These are phyloP conservation scores for Phascolomyces articulosus DNA, from an alignment of 371 early-diverging fungal species.

Conservation along the genomic window DNA sequence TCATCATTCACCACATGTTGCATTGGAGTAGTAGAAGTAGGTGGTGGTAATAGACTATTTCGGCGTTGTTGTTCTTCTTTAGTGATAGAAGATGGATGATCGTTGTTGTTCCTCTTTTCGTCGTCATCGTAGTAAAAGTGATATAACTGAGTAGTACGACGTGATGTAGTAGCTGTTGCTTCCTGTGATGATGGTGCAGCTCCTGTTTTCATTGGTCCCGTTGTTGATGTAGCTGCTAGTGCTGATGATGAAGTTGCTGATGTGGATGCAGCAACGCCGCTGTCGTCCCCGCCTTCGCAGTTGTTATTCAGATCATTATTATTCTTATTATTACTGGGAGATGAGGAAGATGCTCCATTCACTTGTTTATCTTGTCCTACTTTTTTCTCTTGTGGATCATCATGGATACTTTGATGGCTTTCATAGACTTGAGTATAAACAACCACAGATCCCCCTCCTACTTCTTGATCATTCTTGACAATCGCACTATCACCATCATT, in stretches of 20 bases:
- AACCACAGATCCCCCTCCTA: neutral
- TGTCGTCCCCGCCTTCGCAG: neutral
- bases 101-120: neutral
- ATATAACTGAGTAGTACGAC: neutral
- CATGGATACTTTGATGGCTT: neutral
- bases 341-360: too few relatives aligned
- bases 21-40: slow-evolving; percentile 1
- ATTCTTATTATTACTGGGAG: neutral
- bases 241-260: neutral
- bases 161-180: slow-evolving; percentile 1
- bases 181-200: neutral
- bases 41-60: neutral
- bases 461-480: neutral
- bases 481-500: neutral
- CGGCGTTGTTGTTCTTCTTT: neutral
- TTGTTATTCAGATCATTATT: neutral
- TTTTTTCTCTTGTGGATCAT: neutral
- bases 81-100: too few relatives aligned
- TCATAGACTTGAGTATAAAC: neutral
- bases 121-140: slow-evolving; percentile 16
- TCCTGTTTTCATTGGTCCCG: neutral
- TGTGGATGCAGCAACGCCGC: slow-evolving; percentile 8
- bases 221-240: too few relatives aligned
- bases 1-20: neutral
- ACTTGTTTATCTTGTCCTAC: too few relatives aligned